A percentile compares a stretch with the other conserved stretches of the same genome.
Evolutionary conservation across 768 basidiomycete species (phyloP).

Genomic region (Suillus decipiens): DNA sequence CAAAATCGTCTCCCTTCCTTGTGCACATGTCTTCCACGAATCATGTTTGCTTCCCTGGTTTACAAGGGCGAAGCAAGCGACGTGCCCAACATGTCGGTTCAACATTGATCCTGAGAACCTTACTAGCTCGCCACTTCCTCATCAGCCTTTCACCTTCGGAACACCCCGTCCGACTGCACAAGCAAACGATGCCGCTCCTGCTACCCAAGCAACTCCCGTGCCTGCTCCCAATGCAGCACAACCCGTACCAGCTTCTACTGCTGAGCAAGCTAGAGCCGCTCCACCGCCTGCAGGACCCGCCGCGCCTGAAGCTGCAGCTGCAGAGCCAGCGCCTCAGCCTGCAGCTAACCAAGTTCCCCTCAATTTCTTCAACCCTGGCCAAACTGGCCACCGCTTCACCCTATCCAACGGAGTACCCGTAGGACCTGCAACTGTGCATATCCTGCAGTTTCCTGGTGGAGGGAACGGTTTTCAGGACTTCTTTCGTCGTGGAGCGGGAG

Average conservation of each 20-base stretch:
- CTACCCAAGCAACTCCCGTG: slow-evolving; percentile 12
- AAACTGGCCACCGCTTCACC: slow-evolving; percentile 14
- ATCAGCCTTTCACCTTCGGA: slow-evolving; percentile 20
- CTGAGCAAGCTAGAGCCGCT: slow-evolving; percentile 6
- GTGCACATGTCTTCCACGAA: slow-evolving; percentile 81
- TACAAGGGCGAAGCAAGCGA: slow-evolving; percentile 73
- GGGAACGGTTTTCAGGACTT: not conserved
- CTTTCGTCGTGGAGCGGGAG: slow-evolving; percentile 6
- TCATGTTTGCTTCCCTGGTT: slow-evolving; percentile 84
- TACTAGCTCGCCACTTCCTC: slow-evolving; percentile 41
- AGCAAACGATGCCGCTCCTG: slow-evolving; percentile 14
- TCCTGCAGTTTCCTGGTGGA: slow-evolving; percentile 30
- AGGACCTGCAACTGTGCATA: slow-evolving; percentile 23
- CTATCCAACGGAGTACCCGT: slow-evolving; percentile 18
- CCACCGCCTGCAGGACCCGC: slow-evolving; percentile 10
- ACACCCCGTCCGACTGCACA: slow-evolving; percentile 17
- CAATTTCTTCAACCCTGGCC: slow-evolving; percentile 10
- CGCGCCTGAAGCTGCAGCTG: not conserved
- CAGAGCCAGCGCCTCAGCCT: slow-evolving; percentile 10
- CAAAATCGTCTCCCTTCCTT: slow-evolving; percentile 70
- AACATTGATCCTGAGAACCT: slow-evolving; percentile 80
- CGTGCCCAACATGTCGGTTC: slow-evolving; percentile 83
- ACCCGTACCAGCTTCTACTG: not conserved
- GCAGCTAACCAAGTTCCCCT: slow-evolving; percentile 13
- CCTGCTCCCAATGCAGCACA: slow-evolving; percentile 3